A percentile compares a stretch with the other conserved stretches of the same genome.
Evolutionary conservation across 192 early-diverging fungal species (phyloP).

Genomic region (Backusella liffmaniae): DNA sequence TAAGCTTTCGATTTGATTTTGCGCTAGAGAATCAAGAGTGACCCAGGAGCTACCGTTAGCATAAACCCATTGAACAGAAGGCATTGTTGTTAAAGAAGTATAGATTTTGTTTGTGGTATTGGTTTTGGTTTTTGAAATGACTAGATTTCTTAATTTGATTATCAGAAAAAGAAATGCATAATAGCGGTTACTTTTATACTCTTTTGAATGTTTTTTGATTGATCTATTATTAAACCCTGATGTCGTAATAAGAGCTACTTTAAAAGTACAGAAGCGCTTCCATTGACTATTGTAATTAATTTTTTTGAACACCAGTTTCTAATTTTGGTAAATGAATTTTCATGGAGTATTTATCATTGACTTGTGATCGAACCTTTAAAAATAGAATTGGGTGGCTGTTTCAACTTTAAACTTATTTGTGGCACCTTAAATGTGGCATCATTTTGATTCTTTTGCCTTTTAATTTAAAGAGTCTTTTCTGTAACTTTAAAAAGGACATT

Average conservation of each 20-base stretch:
- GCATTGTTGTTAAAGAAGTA: background rate
- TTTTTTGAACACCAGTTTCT: background rate
- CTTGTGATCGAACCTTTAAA: background rate
- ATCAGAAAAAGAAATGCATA: background rate
- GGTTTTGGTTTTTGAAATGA: too few species aligned
- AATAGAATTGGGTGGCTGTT: background rate
- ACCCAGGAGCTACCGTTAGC: constrained; percentile 7
- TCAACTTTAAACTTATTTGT: background rate
- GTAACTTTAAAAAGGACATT: background rate
- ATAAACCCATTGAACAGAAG: constrained; percentile 10
- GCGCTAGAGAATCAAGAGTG: background rate
- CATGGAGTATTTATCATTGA: background rate
- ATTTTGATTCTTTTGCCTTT: background rate
- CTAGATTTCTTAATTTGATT: background rate
- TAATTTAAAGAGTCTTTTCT: background rate
- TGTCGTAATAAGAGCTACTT: background rate
- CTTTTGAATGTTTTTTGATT: background rate
- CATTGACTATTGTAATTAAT: background rate
- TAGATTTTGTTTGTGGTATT: background rate
- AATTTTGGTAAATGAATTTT: background rate
- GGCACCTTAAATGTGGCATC: background rate
- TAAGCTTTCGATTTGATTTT: constrained; percentile 3
- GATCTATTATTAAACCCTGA: background rate
- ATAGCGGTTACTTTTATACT: background rate
- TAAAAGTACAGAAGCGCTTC: background rate